These are phyloP conservation scores for Pyrenopolyporus hunteri DNA, from an alignment of 495 filamentous ascomycete genomes.

Conservation along the genomic window DNA sequence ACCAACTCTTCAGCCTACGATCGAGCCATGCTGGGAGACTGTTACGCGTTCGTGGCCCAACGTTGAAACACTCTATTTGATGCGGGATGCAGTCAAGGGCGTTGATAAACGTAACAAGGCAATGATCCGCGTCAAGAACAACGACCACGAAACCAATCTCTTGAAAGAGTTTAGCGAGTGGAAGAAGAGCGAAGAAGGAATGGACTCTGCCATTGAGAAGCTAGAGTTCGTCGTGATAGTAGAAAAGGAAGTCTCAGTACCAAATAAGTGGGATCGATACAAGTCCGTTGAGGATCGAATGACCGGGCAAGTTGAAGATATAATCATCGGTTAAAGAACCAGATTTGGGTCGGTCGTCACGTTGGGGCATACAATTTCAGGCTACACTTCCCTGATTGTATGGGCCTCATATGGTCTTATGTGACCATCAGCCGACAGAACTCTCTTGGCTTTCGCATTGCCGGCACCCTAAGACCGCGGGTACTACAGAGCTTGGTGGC, in stretches of 20 bases:
- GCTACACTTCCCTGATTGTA: neutral
- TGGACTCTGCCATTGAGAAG: conserved; percentile 5
- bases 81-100: conserved; percentile 36
- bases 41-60: conserved; percentile 38
- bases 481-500: too few relatives aligned
- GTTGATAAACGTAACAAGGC: conserved; percentile 33
- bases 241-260: conserved; percentile 17
- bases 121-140: conserved; percentile 38
- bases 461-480: too few relatives aligned
- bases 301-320: conserved; percentile 36
- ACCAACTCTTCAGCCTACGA: neutral
- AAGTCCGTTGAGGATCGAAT: conserved; percentile 25
- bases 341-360: neutral
- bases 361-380: neutral
- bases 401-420: neutral
- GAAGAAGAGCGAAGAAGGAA: conserved; percentile 33
- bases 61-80: conserved; percentile 40
- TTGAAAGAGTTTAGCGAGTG: conserved; percentile 30
- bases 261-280: conserved; percentile 20
- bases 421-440: too few relatives aligned
- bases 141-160: conserved; percentile 17
- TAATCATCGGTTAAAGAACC: conserved; percentile 30
- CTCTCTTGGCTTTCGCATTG: too few relatives aligned
- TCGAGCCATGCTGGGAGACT: conserved; percentile 38
- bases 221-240: conserved; percentile 39